Evolutionary conservation across 225 moss, liverwort and hornwort genomes (phyloP), one percentile per base, ranked within the genome.

Genomic region (Neckera pumila): DNA sequence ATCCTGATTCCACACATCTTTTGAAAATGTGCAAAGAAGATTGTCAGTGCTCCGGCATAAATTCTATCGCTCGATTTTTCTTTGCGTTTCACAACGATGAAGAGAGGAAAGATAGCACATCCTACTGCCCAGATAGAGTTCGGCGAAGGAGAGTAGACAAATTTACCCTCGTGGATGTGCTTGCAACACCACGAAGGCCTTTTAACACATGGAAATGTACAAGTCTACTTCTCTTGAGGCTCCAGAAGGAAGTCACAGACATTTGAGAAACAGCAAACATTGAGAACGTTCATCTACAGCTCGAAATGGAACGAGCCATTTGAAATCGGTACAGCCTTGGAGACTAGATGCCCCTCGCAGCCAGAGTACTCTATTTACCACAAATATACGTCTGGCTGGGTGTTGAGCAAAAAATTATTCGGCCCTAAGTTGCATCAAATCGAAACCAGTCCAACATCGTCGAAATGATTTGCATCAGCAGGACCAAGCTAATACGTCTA

Each of bases 331-430:
- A 57, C 73, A 88, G 79, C 85, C 70, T 82, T 82, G 87, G 80
- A 82, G 61, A 85, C 62, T 42, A 59, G 76, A 83, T 87, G 77
- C 54, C 67, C 79, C 57, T 61, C 67, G 81, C 87, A 90, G 83
- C 74, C 47, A 78, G 56, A 31, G 30, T 86, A 79, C 83, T 88
- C 79, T 76, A 69, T 38, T 75, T 84, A 76, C 88, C 78, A 62
- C 64, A 78, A 72, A 69, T 75, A 84, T 88, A 88, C 40, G 74
- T 40, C 53, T 33, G 86, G 86, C 80, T 90, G 85, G 69, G 78
- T 82, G 86, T 63, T 30, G 88, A 76, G 88, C 84, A 79, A 92
- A 88, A 78, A 90, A 87, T 90, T 89, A 92, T 87, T 92, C 57
- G 90, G 81, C 47, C 88, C 84, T 80, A 56, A 70, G 78, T 70